Percentiles rank a stretch among this genome's conserved stretches.
phyloP scores from a whole-genome alignment of 1,139 yeast species.

The Magnusiomyces suaveolens region DNA sequence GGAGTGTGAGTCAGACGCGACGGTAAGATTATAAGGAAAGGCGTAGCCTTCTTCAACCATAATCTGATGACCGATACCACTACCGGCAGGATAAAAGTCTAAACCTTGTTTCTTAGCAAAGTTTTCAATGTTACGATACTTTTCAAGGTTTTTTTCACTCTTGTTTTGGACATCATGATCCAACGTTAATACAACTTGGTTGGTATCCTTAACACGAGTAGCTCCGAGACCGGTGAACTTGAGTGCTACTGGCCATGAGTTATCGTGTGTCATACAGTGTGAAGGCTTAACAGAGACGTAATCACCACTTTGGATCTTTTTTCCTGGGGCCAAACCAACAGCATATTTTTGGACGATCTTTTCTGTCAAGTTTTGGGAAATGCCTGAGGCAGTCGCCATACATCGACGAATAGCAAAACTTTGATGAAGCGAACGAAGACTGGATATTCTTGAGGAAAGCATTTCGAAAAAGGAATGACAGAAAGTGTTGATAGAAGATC shows the following conservation, averaged over 20 bases:
- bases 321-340: conserved; percentile 63
- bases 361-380: conserved; percentile 74
- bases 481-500: not conserved
- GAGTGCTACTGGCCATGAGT: conserved; percentile 97
- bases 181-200: conserved; percentile 88
- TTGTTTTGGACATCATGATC: conserved; percentile 98
- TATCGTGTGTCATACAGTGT: conserved; percentile 98
- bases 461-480: not conserved
- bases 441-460: not conserved
- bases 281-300: conserved; percentile 92
- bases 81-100: conserved; percentile 95
- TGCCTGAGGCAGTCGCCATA: conserved; percentile 13
- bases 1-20: conserved; percentile 95
- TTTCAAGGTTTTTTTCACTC: conserved; percentile 73
- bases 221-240: conserved; percentile 96
- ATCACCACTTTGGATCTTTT: conserved; percentile 77
- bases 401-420: conserved; percentile 9
- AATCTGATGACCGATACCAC: conserved; percentile 98
- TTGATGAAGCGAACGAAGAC: conserved; percentile 15
- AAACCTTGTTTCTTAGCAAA: conserved; percentile 90
- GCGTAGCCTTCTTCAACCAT: conserved; percentile 99
- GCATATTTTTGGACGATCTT: conserved; percentile 91
- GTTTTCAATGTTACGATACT: conserved; percentile 76
- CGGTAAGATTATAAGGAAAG: conserved; percentile 84
- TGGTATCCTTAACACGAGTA: conserved; percentile 62